Conservation (phyloP, 2,329 filamentous ascomycete genomes). For the Colletotrichum zoysiae region DNA sequence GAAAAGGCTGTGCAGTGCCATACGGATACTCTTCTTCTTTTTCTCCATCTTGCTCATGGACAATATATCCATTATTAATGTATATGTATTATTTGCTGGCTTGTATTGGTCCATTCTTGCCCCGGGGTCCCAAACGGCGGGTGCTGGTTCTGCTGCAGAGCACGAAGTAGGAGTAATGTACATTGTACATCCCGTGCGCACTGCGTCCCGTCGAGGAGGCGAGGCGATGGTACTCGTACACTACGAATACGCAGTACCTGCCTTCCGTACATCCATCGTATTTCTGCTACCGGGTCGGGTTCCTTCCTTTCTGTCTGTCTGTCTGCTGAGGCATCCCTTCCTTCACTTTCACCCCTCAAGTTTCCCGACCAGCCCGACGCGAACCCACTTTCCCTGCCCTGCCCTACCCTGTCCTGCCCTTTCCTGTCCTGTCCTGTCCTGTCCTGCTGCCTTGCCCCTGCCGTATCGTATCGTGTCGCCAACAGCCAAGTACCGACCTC, state of each 20-base stretch:
- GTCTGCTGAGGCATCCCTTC: no score
- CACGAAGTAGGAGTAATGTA: no score
- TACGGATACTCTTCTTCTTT: neutral
- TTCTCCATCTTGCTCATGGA: no score
- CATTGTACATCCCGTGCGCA: no score
- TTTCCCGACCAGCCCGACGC: neutral
- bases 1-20: neutral
- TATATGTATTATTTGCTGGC: neutral
- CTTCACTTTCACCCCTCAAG: neutral
- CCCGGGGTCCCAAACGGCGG: neutral
- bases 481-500: slow-evolving; percentile 3
- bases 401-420: no score
- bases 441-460: slow-evolving; percentile 2
- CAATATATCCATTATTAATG: no score
- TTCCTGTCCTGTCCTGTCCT: neutral
- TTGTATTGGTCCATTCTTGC: neutral
- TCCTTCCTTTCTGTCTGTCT: neutral
- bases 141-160: slow-evolving; percentile 2
- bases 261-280: neutral
- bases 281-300: slow-evolving; percentile 7
- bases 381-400: slow-evolving; percentile 4
- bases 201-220: neutral
- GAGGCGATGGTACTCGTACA: neutral
- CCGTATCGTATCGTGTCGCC: neutral
- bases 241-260: no score